Evolutionary conservation across 345 rosid species (phyloP).

Genomic region (Eucalyptus erythrocorys): DNA sequence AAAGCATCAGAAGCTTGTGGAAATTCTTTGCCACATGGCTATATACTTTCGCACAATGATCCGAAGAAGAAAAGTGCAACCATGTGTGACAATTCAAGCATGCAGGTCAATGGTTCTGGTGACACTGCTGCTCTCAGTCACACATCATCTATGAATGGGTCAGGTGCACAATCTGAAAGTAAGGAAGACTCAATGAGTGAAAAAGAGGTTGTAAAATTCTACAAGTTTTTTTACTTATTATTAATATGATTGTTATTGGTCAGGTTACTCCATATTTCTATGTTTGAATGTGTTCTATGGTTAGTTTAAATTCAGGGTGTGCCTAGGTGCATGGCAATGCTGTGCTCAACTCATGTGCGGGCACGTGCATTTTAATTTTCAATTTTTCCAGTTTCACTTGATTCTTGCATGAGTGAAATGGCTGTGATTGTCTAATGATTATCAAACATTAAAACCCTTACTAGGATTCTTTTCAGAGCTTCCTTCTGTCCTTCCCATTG

Average conservation of each 20-base stretch:
- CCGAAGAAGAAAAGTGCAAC: constrained; percentile 14
- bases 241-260: background rate
- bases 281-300: background rate
- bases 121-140: constrained; percentile 13
- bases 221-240: background rate
- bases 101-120: constrained; percentile 3
- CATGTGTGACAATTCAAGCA: constrained; percentile 13
- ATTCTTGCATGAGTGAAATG: background rate
- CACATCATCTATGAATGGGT: constrained; percentile 6
- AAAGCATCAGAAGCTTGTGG: constrained; percentile 19
- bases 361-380: background rate
- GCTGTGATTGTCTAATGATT: background rate
- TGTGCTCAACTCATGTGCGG: background rate
- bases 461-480: background rate
- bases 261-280: background rate
- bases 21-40: constrained; percentile 17
- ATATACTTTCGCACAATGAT: constrained; percentile 18
- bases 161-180: constrained; percentile 22
- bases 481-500: background rate
- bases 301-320: background rate
- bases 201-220: constrained; percentile 37
- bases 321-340: background rate
- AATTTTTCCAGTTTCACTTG: background rate
- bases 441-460: background rate
- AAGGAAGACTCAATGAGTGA: constrained; percentile 18